Percentiles rank a stretch among this genome's conserved stretches.
These are phyloP conservation scores for Endoconidiophora polonica DNA, from an alignment of 2,329 filamentous ascomycete genomes.

Conservation along the genomic window DNA sequence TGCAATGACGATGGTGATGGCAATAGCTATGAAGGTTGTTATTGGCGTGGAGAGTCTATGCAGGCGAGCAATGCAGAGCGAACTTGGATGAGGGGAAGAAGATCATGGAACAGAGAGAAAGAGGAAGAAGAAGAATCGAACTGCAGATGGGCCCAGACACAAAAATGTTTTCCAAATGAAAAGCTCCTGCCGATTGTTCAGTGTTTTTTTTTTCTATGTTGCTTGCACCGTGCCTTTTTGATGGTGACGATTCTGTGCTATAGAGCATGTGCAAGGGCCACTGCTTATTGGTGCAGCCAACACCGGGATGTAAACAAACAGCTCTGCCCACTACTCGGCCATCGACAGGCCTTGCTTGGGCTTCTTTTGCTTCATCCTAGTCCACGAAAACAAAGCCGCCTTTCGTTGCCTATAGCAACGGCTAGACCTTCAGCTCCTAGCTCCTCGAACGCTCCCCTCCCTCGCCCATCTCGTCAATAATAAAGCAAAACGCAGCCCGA, in stretches of 20 bases:
- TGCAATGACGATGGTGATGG: background rate
- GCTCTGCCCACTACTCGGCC: background rate
- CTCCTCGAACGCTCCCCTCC: too few species aligned
- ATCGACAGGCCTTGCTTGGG: background rate
- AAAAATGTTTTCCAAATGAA: too few species aligned
- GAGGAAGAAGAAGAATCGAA: background rate
- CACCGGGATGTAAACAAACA: slow-evolving; percentile 7
- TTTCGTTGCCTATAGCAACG: too few species aligned
- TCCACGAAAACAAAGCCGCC: too few species aligned
- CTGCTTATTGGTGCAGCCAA: background rate
- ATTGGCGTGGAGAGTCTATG: too few species aligned
- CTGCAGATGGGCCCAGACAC: too few species aligned
- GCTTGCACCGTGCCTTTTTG: too few species aligned
- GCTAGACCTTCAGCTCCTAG: too few species aligned
- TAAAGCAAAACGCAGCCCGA: background rate
- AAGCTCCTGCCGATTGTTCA: too few species aligned
- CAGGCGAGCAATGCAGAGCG: background rate
- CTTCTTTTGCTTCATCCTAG: too few species aligned
- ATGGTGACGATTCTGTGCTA: background rate
- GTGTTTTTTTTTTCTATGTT: background rate
- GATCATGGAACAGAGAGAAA: background rate
- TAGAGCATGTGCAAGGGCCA: background rate
- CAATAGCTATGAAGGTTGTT: background rate
- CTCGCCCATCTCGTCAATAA: too few species aligned
- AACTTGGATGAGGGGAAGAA: background rate